Percentiles rank a stretch among this genome's conserved stretches.
These are phyloP conservation scores for Lasiosphaeriaceae sp. DNA, from an alignment of 495 filamentous ascomycete species.

Conservation along the genomic window DNA sequence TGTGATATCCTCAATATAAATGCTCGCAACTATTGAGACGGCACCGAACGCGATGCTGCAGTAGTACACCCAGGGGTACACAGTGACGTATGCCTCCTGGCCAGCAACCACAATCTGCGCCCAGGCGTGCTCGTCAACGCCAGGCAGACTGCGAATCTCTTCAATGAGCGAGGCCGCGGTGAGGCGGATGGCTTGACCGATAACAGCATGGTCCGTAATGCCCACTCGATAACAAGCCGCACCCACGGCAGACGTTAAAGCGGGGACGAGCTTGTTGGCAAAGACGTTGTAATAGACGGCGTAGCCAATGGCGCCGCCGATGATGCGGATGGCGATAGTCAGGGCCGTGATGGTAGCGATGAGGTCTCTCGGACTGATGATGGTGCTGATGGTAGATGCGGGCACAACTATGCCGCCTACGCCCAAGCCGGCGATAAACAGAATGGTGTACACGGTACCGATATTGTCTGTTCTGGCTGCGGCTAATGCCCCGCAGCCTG, in stretches of 20 bases:
- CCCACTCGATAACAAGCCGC: constrained; percentile 50
- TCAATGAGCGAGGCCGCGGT: constrained; percentile 54
- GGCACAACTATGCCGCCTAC: constrained; percentile 74
- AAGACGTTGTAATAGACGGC: constrained; percentile 76
- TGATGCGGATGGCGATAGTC: constrained; percentile 68
- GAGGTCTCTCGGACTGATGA: constrained; percentile 68
- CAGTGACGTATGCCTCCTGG: constrained; percentile 57
- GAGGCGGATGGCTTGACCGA: constrained; percentile 49
- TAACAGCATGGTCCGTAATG: constrained; percentile 45
- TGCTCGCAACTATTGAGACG: constrained; percentile 58
- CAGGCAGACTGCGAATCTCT: constrained; percentile 51
- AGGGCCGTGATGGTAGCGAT: constrained; percentile 72
- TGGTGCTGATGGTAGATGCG: constrained; percentile 53
- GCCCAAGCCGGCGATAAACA: constrained; percentile 62
- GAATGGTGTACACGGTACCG: constrained; percentile 55
- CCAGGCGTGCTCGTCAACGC: constrained; percentile 54
- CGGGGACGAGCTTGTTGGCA: constrained; percentile 57
- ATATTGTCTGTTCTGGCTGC: constrained; percentile 57
- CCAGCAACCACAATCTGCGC: constrained; percentile 59
- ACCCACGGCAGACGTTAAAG: constrained; percentile 49
- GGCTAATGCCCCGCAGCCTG: constrained; percentile 62
- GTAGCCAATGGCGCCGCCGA: constrained; percentile 69
- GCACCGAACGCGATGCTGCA: constrained; percentile 64
- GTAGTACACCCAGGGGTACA: constrained; percentile 66
- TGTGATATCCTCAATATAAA: constrained; percentile 61